phyloP scores from a whole-genome alignment of 108 stramenopile species.

The Nitzschia inconspicua region DNA sequence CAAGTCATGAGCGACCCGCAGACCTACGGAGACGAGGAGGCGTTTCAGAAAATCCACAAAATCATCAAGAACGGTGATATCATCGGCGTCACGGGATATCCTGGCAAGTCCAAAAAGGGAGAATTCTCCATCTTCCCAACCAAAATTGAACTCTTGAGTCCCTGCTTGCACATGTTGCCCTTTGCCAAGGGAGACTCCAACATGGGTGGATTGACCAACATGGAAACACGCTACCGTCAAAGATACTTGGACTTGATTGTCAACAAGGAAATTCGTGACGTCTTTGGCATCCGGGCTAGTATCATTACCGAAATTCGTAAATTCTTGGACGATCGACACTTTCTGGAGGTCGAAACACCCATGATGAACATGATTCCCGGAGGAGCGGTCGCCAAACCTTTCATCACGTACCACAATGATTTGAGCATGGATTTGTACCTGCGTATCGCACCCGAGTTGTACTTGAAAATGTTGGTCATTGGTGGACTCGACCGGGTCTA shows the following conservation, averaged over 20 bases:
- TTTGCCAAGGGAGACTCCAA: slow-evolving; percentile 75
- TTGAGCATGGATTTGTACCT: slow-evolving; percentile 93
- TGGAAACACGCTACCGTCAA: slow-evolving; percentile 97
- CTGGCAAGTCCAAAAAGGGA: slow-evolving; percentile 95
- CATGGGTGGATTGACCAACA: slow-evolving; percentile 87
- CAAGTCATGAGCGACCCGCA: slow-evolving; percentile 92
- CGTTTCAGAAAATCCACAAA: slow-evolving; percentile 80
- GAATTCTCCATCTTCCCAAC: slow-evolving; percentile 95
- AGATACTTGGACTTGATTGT: slow-evolving; percentile 98
- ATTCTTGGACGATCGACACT: slow-evolving; percentile 93
- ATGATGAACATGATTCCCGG: slow-evolving; percentile 99
- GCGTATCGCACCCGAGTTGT: slow-evolving; percentile 96
- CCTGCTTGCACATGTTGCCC: slow-evolving; percentile 99
- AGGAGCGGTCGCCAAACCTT: slow-evolving; percentile 97
- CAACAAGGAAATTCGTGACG: slow-evolving; percentile 83
- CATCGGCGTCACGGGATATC: slow-evolving; percentile 89
- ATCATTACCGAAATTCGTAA: slow-evolving; percentile 92
- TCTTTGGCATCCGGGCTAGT: slow-evolving; percentile 86
- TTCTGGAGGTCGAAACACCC: slow-evolving; percentile 99
- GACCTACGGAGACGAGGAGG: slow-evolving; percentile 86
- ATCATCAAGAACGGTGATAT: slow-evolving; percentile 93
- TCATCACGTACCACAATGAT: slow-evolving; percentile 98
- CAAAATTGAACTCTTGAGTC: slow-evolving; percentile 84
- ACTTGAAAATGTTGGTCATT: slow-evolving; percentile 97
- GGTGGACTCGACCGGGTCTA: slow-evolving; percentile 99